Percentiles rank a stretch among this genome's conserved stretches.
These are phyloP conservation scores for Hypoxylon sp. DNA, from an alignment of 2,329 filamentous ascomycete genomes.

Conservation along the genomic window DNA sequence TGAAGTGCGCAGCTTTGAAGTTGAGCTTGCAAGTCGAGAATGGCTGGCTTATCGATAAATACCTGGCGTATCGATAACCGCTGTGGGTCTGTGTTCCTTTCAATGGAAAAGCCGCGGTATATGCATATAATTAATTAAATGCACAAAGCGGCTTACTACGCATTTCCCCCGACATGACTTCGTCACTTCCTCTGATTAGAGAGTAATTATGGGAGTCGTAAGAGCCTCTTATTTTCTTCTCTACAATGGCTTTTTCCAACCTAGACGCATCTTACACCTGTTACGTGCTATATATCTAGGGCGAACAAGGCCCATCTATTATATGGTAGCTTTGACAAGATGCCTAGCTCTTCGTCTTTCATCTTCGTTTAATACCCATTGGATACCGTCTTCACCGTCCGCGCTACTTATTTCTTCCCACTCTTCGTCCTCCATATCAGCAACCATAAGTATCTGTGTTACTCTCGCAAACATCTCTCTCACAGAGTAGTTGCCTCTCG, in stretches of 20 bases:
- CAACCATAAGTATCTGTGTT: conserved; percentile 77
- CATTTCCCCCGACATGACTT: neutral
- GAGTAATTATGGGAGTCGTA: neutral
- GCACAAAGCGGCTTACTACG: neutral
- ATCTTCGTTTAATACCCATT: conserved; percentile 71
- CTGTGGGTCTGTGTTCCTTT: neutral
- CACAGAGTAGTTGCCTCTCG: conserved; percentile 73
- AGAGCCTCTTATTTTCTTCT: conserved; percentile 13
- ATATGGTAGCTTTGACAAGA: conserved; percentile 60
- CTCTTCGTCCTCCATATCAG: conserved; percentile 86
- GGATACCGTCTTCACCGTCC: conserved; percentile 68
- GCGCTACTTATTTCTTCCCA: conserved; percentile 74
- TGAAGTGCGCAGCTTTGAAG: neutral
- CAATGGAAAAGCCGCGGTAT: conserved; percentile 27
- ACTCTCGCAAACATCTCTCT: conserved; percentile 76
- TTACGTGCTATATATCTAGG: conserved; percentile 15
- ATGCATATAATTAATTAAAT: conserved; percentile 18
- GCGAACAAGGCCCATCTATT: conserved; percentile 27
- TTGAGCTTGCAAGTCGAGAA: conserved; percentile 4
- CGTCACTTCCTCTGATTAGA: neutral
- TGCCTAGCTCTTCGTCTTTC: conserved; percentile 74
- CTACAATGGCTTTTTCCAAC: conserved; percentile 14
- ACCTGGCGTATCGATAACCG: conserved; percentile 23
- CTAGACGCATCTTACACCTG: conserved; percentile 27
- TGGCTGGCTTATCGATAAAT: conserved; percentile 28